phyloP scores from a whole-genome alignment of 768 basidiomycete genomes.

The Leccinum aurantiacum region DNA sequence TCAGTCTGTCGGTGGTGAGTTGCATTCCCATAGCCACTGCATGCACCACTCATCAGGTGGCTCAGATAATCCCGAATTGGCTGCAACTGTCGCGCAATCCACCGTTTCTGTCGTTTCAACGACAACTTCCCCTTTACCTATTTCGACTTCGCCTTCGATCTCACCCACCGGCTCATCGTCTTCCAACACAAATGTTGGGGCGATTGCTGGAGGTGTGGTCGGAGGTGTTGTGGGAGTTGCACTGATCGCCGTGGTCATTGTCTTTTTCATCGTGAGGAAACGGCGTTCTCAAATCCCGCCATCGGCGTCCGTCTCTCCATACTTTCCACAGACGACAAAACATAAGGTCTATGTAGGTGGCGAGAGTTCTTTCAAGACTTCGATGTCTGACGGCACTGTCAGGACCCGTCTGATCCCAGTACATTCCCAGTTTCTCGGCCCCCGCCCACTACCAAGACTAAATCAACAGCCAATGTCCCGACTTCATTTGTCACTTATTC shows the following conservation, averaged over 20 bases:
- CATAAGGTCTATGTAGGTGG: slow-evolving; percentile 24
- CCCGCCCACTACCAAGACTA: too few species aligned
- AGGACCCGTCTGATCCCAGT: too few species aligned
- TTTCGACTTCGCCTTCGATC: slow-evolving; percentile 10
- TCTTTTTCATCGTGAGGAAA: slow-evolving; percentile 41
- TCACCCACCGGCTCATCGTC: slow-evolving; percentile 4
- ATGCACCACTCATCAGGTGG: too few species aligned
- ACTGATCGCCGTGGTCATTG: slow-evolving; percentile 37
- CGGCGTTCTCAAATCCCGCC: slow-evolving; percentile 26
- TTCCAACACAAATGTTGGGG: slow-evolving; percentile 41
- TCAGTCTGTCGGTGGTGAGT: slow-evolving; percentile 11
- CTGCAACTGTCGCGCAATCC: slow-evolving; percentile 32
- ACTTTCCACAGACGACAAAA: slow-evolving; percentile 17
- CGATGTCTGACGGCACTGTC: too few species aligned
- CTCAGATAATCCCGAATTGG: slow-evolving; percentile 45
- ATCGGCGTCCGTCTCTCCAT: slow-evolving; percentile 2
- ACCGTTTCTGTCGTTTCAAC: slow-evolving; percentile 18
- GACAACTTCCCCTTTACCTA: slow-evolving; percentile 17
- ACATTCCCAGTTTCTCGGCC: too few species aligned
- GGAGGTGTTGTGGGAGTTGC: slow-evolving; percentile 60
- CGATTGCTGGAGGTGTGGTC: slow-evolving; percentile 62
- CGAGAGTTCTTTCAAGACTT: too few species aligned
- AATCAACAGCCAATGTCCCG: too few species aligned
- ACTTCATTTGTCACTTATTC: too few species aligned
- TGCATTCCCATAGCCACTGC: too few species aligned